Conservation (phyloP, 2,329 filamentous ascomycete species). For the Stachybotrys echinatus region DNA sequence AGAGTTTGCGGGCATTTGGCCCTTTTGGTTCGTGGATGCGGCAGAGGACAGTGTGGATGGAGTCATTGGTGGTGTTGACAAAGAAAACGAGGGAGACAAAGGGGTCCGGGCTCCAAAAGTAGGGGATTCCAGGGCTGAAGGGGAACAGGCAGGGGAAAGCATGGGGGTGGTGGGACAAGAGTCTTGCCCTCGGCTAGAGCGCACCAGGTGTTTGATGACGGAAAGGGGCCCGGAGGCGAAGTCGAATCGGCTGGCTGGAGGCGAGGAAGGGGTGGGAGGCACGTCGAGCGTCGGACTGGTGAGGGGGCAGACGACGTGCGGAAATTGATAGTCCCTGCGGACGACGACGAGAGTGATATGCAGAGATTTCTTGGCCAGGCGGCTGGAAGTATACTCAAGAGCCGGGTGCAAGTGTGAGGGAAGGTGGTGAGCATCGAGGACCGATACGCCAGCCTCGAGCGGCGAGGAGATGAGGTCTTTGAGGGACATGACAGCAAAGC, state of each 20-base stretch:
- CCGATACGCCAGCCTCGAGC: conserved; percentile 56
- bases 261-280: conserved; percentile 23
- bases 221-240: conserved; percentile 24
- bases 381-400: conserved; percentile 53
- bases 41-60: conserved; percentile 38
- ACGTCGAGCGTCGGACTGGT: conserved; percentile 10
- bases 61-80: conserved; percentile 39
- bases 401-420: conserved; percentile 48
- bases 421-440: conserved; percentile 53
- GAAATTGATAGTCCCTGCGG: conserved; percentile 50
- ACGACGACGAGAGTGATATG: conserved; percentile 55
- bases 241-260: conserved; percentile 22
- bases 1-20: conserved; percentile 25
- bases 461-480: conserved; percentile 58
- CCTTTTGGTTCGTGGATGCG: conserved; percentile 25
- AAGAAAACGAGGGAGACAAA: conserved; percentile 31
- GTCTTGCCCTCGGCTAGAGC: conserved; percentile 15
- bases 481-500: conserved; percentile 31
- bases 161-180: conserved; percentile 12
- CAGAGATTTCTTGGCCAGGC: conserved; percentile 49
- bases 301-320: conserved; percentile 21
- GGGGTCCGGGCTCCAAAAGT: conserved; percentile 21
- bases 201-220: conserved; percentile 25
- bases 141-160: conserved; percentile 25
- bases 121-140: conserved; percentile 20